Evolutionary conservation across 768 basidiomycete genomes (phyloP).

Genomic region (Rhodocollybia butyracea): DNA sequence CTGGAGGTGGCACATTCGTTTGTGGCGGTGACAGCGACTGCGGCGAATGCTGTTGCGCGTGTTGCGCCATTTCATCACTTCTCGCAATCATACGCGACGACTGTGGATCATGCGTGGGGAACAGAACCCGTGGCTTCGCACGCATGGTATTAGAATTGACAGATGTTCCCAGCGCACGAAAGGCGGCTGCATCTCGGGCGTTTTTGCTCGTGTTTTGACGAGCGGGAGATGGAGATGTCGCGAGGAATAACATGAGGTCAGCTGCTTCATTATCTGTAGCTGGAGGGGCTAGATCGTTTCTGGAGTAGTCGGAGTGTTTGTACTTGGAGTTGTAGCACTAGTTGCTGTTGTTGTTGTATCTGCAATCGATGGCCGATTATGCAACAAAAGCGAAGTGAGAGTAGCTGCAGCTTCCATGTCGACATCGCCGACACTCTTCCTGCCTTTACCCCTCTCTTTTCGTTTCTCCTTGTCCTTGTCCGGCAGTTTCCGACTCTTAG

Average conservation of each 20-base stretch:
- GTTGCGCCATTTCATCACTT: too few species aligned
- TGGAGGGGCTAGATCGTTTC: too few species aligned
- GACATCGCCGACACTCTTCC: slow-evolving; percentile 43
- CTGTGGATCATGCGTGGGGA: slow-evolving; percentile 53
- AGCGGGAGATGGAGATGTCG: slow-evolving; percentile 81
- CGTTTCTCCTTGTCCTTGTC: too few species aligned
- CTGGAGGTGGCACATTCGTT: neutral
- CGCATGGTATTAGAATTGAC: slow-evolving; percentile 35
- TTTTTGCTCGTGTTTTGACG: slow-evolving; percentile 51
- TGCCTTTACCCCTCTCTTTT: slow-evolving; percentile 12
- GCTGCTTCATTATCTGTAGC: slow-evolving; percentile 82
- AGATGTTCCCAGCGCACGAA: slow-evolving; percentile 43
- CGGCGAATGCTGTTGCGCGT: neutral
- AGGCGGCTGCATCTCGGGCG: slow-evolving; percentile 52
- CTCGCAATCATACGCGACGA: too few species aligned
- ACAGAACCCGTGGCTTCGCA: slow-evolving; percentile 67
- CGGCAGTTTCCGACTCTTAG: slow-evolving; percentile 27
- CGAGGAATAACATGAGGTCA: slow-evolving; percentile 81
- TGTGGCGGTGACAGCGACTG: neutral
- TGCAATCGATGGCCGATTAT: slow-evolving; percentile 59
- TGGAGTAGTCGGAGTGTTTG: too few species aligned
- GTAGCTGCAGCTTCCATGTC: slow-evolving; percentile 86
- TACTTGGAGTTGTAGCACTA: slow-evolving; percentile 37
- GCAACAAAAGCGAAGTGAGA: slow-evolving; percentile 66
- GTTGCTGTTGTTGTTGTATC: slow-evolving; percentile 33